Evolutionary conservation across 768 basidiomycete genomes (phyloP).

Genomic region (Russula foetens): DNA sequence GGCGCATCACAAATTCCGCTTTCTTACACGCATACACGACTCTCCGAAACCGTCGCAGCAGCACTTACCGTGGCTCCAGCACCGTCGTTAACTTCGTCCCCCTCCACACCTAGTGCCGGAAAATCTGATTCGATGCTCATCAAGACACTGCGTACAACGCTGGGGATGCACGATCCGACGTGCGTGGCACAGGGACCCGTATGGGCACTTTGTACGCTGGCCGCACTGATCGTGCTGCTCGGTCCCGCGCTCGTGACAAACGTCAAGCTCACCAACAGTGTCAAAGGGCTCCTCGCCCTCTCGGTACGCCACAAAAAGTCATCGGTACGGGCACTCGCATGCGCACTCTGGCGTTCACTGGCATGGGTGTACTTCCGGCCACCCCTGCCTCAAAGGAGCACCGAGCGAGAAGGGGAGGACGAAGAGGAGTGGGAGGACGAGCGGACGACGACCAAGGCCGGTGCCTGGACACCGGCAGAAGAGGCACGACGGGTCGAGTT

Average conservation of each 20-base stretch:
- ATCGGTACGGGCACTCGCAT: conserved; percentile 51
- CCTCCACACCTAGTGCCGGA: conserved; percentile 14
- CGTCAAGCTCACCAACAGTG: conserved; percentile 34
- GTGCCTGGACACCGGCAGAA: conserved; percentile 22
- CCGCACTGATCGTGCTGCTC: conserved; percentile 57
- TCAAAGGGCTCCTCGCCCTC: conserved; percentile 44
- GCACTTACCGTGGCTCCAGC: conserved; percentile 39
- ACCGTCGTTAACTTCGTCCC: conserved; percentile 28
- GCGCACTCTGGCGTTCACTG: conserved; percentile 57
- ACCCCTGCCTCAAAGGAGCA: conserved; percentile 25
- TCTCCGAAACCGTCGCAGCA: conserved; percentile 40
- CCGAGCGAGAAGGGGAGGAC: conserved; percentile 23
- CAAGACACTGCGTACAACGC: conserved; percentile 58
- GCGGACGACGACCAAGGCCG: background rate
- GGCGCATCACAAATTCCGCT: conserved; percentile 42
- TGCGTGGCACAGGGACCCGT: conserved; percentile 69
- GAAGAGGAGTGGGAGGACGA: conserved; percentile 22
- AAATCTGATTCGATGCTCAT: conserved; percentile 44
- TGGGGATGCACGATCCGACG: conserved; percentile 44
- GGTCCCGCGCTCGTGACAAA: conserved; percentile 45
- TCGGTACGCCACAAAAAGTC: conserved; percentile 57
- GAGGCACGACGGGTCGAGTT: conserved; percentile 25
- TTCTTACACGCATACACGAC: conserved; percentile 42
- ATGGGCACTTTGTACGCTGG: conserved; percentile 66
- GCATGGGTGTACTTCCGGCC: conserved; percentile 62